Base-by-base conservation (phyloP, 2,329 filamentous ascomycete species). In the Calonectria pauciramosa region DNA sequence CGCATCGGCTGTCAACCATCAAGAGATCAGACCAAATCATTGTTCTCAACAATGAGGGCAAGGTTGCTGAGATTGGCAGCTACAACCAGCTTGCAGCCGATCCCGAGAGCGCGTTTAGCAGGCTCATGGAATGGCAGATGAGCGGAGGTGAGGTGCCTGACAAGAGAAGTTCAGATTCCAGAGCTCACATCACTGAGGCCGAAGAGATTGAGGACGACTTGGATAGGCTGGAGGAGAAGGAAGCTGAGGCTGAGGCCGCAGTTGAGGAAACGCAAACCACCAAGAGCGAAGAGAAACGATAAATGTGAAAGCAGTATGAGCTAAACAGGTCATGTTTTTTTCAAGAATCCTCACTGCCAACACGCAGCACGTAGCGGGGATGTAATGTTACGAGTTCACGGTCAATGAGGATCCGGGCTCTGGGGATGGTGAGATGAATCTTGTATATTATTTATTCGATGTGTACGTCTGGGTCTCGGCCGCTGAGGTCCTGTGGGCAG, bases 51-150 rank as follows among this genome's bases (percentile, higher is more conserved):
- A 92, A 90, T 71, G 94, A 98, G 81, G 97, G 97, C 76, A 93
- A 91, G 73, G 96, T 99, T 4, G 97, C 96, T 3, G 96, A 99
- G 84, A 94, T 94, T 77, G 97, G 97, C 71, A 94, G 93, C 72
- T 99, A 98, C 84, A 87, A 90, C 30, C 91, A 95, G 77, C 90
- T 99, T 28, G 94, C 93, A 68, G 88, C 90, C 7, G 92, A 95
- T 74, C 90, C 91, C 20, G 88, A 94, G 13, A 97, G 96, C 68
- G 95, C 96, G 2, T 99, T 99, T 83, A 96, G 93, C 80, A 97
- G 94, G 86, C 89, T 99, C 68, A 99, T 99, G 97, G 96, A 99
- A 86, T 99, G 96, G 96, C 97, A 99, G 86, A 94, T 99, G 92
- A 97, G 91, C 80, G 96, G 96, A 16, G 94, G 94, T 11, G 95